Evolutionary conservation across 129 eudicot genomes (phyloP).

Genomic region (Ambrosia artemisiifolia): DNA sequence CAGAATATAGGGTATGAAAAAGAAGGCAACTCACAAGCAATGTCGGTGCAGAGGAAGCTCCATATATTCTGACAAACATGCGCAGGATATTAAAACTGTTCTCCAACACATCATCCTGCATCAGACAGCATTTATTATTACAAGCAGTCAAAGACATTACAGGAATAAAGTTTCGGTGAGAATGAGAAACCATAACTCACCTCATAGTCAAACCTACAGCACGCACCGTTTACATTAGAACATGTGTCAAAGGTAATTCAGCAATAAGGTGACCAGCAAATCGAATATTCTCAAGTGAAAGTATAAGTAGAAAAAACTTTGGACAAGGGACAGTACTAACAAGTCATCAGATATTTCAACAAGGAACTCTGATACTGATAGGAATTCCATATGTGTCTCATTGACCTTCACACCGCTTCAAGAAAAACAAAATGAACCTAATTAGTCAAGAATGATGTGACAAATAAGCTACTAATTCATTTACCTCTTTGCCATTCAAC

Average conservation of each 20-base stretch:
- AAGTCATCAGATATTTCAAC: conserved; percentile 90
- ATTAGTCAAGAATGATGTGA: conserved; percentile 10
- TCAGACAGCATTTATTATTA: conserved; percentile 5
- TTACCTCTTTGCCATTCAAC: conserved; percentile 79
- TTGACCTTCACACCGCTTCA: conserved; percentile 70
- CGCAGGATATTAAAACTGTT: conserved; percentile 87
- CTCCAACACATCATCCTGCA: conserved; percentile 82
- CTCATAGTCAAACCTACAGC: conserved; percentile 92
- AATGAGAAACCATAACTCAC: conserved; percentile 35
- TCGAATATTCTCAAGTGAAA: conserved; percentile 10
- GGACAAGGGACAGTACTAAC: conserved; percentile 48
- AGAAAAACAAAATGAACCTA: conserved; percentile 23
- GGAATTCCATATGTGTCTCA: conserved; percentile 87
- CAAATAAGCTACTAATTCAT: conserved; percentile 2
- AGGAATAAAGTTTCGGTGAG: background rate
- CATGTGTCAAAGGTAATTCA: conserved; percentile 9
- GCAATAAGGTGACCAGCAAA: background rate
- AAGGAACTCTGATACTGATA: conserved; percentile 83
- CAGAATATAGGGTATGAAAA: background rate
- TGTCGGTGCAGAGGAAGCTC: conserved; percentile 73
- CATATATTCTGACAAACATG: conserved; percentile 79
- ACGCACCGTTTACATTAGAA: conserved; percentile 17
- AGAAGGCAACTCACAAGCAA: conserved; percentile 58
- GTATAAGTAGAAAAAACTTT: background rate
- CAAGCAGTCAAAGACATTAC: background rate